Base-by-base conservation (phyloP, 192 early-diverging fungal genomes). In the Martensiomyces pterosporus region DNA sequence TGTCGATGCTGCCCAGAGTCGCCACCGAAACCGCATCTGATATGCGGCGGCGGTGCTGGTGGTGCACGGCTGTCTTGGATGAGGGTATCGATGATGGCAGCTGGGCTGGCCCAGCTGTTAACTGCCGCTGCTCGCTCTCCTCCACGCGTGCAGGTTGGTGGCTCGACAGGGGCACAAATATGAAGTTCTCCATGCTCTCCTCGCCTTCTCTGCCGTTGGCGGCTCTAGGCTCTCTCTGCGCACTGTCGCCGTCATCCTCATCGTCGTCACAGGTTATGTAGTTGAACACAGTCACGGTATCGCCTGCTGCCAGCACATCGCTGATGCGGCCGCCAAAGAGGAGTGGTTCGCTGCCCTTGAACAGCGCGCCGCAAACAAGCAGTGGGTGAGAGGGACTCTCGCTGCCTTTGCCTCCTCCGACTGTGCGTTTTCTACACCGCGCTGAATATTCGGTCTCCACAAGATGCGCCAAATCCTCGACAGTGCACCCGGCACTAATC, bases 211-310 rank as follows among this genome's bases (percentile, higher is more conserved):
- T n/a, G n/a, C n/a, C n/a, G n/a, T n/a, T n/a, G n/a, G n/a, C n/a
- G n/a, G n/a, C 7, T 42, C 17, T 19, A 15, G 8, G 7, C 40
- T 19, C 40, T 15, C 16, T 9, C 22, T 17, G 15, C 14, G 9
- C 13, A 21, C 36, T 64, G 63, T 61, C 62, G 57, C 67, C 73
- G 43, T 67, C 60, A 39, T 67, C 34, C 16, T 34, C 57, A 17
- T 43, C 47, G 15, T 53, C 58, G 24, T 52, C 43, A 21, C 36
- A 48, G 35, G 25, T 42, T 3, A 51, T 50, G 15, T 39, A 66
- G 39, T 78, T 80, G 12, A 79, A 67, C 27, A 78, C 79, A 3
- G 68, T 56, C 3, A 85, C 79, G 3, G 57, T 64, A 38, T 80
- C 80, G 29, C 67, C 60, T 5, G 65, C 40, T 10, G 78, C 52